Base-by-base conservation (phyloP, 1,284 basidiomycete genomes). In the Apiotrichum mycotoxinovorans region DNA sequence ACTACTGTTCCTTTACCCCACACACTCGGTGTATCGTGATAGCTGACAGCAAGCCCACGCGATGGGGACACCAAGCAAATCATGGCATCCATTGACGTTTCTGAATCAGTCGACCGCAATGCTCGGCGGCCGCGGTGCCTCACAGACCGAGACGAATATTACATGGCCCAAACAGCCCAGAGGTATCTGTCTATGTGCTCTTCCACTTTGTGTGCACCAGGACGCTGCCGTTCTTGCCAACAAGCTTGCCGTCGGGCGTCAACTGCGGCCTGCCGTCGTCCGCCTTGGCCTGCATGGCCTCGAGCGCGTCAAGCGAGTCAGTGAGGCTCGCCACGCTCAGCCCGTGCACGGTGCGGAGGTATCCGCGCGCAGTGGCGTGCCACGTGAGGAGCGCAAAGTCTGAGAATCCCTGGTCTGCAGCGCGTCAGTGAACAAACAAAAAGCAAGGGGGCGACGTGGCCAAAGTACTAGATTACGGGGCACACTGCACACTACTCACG, bases 391-490 rank as follows among this genome's bases (percentile, higher is more conserved):
- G 58, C 8, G 61, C 61, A 60, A 75, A 75, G 60, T 77, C 75
- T 23, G 71, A 73, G 61, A 75, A 77, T 7, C 64, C 60, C 62
- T 75, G 71, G 53, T 77, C 74, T 72, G 34, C 12, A 9, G 60
- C n/a, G 11, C 20, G 40, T 45, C 25, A 47, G 47, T 42, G 33
- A 23, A 2, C 14, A 25, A 20, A 33, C 5, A 26, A 25, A 17
- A 15, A 27, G 35, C 12, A 10, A 5, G 30, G 30, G 30, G 7
- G 12, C 7, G 30, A 30, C 30, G 7, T 12, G 7, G 30, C 30
- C 30, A 30, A 7, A 12, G 30, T 7, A 7, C 7, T 5, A 30
- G 7, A 30, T 12, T 30, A 12, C 30, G 30, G 12, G 7, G 7
- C 30, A 30, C n/a, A 30, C 30, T 30, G 7, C 30, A 30, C 30